A percentile compares a stretch with the other conserved stretches of the same genome.
These are phyloP conservation scores for Psilocybe azurescens DNA, from an alignment of 768 basidiomycete species.

Conservation along the genomic window DNA sequence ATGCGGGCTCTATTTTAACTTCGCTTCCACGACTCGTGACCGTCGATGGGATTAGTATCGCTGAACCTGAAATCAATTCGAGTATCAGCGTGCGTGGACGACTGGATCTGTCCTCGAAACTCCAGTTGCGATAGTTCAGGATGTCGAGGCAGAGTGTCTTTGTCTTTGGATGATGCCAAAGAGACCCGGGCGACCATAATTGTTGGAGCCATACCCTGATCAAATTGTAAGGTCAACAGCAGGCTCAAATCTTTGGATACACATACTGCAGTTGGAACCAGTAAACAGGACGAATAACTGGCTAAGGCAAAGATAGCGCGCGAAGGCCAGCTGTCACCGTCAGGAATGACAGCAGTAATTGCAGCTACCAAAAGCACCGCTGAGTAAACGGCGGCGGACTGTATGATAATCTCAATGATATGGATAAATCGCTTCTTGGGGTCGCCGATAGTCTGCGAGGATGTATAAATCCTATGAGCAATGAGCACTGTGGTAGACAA, in stretches of 20 bases:
- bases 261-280: slow-evolving; percentile 6
- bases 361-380: slow-evolving; percentile 5
- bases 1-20: too few relatives aligned
- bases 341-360: neutral
- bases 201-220: slow-evolving; percentile 7
- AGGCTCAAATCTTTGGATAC: neutral
- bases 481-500: slow-evolving; percentile 2
- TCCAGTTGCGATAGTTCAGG: neutral
- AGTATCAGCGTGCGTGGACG: too few relatives aligned
- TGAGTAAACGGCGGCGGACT: slow-evolving; percentile 9
- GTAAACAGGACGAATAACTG: neutral
- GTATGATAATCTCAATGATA: slow-evolving; percentile 4
- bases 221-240: neutral
- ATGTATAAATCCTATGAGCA: slow-evolving; percentile 3
- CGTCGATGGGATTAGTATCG: neutral
- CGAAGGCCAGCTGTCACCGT: neutral
- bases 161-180: neutral
- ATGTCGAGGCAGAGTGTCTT: neutral
- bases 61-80: neutral
- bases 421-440: neutral
- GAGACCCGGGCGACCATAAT: slow-evolving; percentile 7
- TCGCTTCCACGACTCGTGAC: too few relatives aligned
- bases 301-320: neutral
- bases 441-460: neutral
- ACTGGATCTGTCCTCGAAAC: neutral